phyloP scores from a whole-genome alignment of 1,284 basidiomycete genomes.

The Tilletia horrida region DNA sequence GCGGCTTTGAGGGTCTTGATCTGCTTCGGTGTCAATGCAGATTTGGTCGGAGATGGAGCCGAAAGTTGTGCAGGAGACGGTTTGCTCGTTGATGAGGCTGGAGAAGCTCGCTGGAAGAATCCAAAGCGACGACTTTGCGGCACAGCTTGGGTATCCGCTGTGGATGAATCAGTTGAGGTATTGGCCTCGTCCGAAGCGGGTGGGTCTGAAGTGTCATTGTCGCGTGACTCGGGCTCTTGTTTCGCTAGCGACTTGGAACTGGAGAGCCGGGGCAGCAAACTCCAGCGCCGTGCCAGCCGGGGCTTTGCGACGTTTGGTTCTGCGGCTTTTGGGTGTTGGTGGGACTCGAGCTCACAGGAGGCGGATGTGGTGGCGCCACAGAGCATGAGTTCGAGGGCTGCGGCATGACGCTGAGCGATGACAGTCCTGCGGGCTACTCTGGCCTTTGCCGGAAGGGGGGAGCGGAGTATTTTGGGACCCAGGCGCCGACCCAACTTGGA shows the following conservation, averaged over 20 bases:
- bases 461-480: background rate
- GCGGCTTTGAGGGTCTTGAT: conserved; percentile 41
- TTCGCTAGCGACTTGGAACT: too few species aligned
- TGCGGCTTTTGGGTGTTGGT: too few species aligned
- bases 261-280: too few species aligned
- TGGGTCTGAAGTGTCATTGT: too few species aligned
- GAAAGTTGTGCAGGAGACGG: background rate
- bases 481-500: background rate
- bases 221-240: too few species aligned
- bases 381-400: conserved; percentile 17
- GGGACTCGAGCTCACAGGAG: too few species aligned
- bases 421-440: conserved; percentile 4
- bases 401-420: conserved; percentile 2
- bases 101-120: background rate
- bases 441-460: background rate
- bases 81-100: background rate
- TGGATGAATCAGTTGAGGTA: too few species aligned
- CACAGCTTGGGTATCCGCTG: too few species aligned
- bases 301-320: too few species aligned
- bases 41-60: background rate
- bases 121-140: too few species aligned
- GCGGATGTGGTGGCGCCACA: background rate
- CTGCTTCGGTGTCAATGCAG: conserved; percentile 29
- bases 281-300: too few species aligned
- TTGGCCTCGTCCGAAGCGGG: too few species aligned